Conservation (phyloP, 768 basidiomycete genomes). For the Amanita fuliginea region DNA sequence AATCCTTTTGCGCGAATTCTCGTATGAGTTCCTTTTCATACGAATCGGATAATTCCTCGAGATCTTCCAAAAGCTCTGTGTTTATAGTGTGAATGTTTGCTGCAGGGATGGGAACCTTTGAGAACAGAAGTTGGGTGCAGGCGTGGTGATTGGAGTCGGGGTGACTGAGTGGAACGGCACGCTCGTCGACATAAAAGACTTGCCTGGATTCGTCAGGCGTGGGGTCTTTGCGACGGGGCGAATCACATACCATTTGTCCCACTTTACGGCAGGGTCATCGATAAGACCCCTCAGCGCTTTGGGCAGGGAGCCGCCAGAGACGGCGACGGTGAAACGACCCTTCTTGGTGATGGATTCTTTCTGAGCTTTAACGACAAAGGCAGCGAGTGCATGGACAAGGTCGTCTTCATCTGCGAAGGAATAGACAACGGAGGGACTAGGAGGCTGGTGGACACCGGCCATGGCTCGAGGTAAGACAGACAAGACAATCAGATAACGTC, state of each 20-base stretch:
- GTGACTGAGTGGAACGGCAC: constrained; percentile 87
- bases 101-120: constrained; percentile 68
- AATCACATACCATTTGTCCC: constrained; percentile 80
- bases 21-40: constrained; percentile 80
- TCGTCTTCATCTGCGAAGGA: constrained; percentile 48
- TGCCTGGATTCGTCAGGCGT: constrained; percentile 48
- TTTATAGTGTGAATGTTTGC: constrained; percentile 83
- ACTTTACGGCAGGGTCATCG: constrained; percentile 54
- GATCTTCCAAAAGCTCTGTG: constrained; percentile 46
- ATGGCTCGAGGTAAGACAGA: constrained; percentile 9
- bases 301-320: constrained; percentile 91
- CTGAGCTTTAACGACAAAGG: constrained; percentile 81
- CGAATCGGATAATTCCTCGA: constrained; percentile 71
- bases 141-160: constrained; percentile 86
- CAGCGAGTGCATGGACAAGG: constrained; percentile 59
- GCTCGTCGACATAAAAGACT: constrained; percentile 95
- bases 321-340: constrained; percentile 83
- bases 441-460: constrained; percentile 37
- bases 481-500: neutral
- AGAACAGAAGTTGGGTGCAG: constrained; percentile 64
- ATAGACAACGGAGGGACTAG: constrained; percentile 58
- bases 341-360: constrained; percentile 82
- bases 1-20: constrained; percentile 86
- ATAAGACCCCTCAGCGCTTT: constrained; percentile 68
- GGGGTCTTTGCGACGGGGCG: neutral